phyloP scores from a whole-genome alignment of 1,284 basidiomycete species.

The Grifola frondosa region DNA sequence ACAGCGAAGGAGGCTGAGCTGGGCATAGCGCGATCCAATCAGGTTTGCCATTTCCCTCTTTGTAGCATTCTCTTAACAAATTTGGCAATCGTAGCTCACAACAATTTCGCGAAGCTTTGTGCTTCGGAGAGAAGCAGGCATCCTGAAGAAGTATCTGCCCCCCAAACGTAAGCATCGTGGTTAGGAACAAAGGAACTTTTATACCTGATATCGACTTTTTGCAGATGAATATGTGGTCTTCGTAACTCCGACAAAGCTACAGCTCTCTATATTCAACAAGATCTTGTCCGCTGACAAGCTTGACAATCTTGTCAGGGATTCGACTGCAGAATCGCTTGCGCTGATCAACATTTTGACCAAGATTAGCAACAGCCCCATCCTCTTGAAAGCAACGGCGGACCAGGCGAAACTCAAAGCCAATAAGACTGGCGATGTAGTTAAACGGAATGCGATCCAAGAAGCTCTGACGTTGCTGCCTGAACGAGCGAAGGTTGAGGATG shows the following conservation, averaged over 20 bases:
- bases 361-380: conserved; percentile 90
- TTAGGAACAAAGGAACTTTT: too few species aligned
- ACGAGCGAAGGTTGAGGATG: conserved; percentile 61
- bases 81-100: conserved; percentile 53
- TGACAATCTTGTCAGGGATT: conserved; percentile 63
- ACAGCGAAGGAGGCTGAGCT: conserved; percentile 69
- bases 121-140: conserved; percentile 80
- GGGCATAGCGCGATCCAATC: conserved; percentile 71
- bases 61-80: conserved; percentile 2
- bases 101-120: conserved; percentile 85
- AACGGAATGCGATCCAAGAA: conserved; percentile 54
- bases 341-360: conserved; percentile 83
- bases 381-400: conserved; percentile 74
- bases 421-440: conserved; percentile 38
- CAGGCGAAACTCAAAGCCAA: conserved; percentile 46
- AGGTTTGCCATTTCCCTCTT: conserved; percentile 44
- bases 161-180: conserved; percentile 82
- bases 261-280: conserved; percentile 78
- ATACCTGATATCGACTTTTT: conserved; percentile 7
- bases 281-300: conserved; percentile 72
- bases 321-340: conserved; percentile 80
- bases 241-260: conserved; percentile 79
- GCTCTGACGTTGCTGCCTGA: conserved; percentile 70
- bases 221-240: conserved; percentile 96
- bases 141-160: conserved; percentile 84